Percentiles rank a stretch among this genome's conserved stretches.
Evolutionary conservation across 1,139 yeast species (phyloP).

Genomic region (Saccharomyces hybrid): DNA sequence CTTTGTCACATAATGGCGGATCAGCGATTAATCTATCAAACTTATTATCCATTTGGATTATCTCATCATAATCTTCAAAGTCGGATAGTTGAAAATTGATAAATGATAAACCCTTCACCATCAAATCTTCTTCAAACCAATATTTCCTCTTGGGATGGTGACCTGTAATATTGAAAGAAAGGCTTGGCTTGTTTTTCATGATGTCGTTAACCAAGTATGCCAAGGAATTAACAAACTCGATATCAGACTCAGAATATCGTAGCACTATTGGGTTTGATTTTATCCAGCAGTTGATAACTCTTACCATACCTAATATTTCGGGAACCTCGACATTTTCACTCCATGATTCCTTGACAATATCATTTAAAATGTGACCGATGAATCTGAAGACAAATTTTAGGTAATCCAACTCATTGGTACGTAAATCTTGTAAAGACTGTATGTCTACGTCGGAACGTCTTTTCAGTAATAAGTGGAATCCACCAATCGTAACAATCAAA

Average conservation of each 20-base stretch:
- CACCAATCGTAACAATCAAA: slow-evolving; percentile 23
- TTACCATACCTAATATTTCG: slow-evolving; percentile 31
- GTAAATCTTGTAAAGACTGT: slow-evolving; percentile 7
- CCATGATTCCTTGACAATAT: slow-evolving; percentile 21
- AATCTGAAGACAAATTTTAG: slow-evolving; percentile 23
- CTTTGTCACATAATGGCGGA: slow-evolving; percentile 16
- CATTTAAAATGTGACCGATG: slow-evolving; percentile 20
- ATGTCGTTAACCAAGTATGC: slow-evolving; percentile 33
- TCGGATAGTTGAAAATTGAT: slow-evolving; percentile 49
- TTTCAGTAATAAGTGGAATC: slow-evolving; percentile 21
- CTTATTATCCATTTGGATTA: slow-evolving; percentile 28
- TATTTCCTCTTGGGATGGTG: slow-evolving; percentile 40
- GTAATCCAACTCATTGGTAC: slow-evolving; percentile 10
- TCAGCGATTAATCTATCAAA: slow-evolving; percentile 27
- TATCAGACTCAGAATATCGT: slow-evolving; percentile 35
- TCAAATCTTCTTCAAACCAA: slow-evolving; percentile 57
- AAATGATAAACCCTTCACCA: slow-evolving; percentile 50
- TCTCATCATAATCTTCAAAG: slow-evolving; percentile 42
- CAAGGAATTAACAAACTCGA: slow-evolving; percentile 33
- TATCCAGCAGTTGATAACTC: slow-evolving; percentile 51
- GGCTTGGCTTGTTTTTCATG: slow-evolving; percentile 13
- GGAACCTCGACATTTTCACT: slow-evolving; percentile 17
- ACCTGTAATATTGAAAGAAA: slow-evolving; percentile 4
- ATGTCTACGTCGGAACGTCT: slow-evolving; percentile 4
- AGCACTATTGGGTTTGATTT: slow-evolving; percentile 39